These are phyloP conservation scores for Mycena latifolia DNA, from an alignment of 768 basidiomycete species.

Conservation along the genomic window DNA sequence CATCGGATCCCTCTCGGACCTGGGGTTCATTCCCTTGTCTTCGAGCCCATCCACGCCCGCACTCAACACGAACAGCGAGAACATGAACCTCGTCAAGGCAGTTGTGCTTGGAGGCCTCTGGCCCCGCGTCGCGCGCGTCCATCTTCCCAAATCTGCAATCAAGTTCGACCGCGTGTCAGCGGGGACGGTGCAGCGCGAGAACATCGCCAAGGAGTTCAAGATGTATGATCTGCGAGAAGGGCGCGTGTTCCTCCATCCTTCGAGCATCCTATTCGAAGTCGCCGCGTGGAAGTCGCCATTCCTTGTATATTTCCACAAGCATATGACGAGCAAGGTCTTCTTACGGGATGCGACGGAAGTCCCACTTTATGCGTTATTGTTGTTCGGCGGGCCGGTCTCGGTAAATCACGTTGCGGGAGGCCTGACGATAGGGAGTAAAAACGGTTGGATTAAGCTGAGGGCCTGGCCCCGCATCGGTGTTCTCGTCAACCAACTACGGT, in stretches of 20 bases:
- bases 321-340: conserved; percentile 86
- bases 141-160: conserved; percentile 77
- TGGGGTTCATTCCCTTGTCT: conserved; percentile 73
- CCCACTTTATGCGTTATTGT: conserved; percentile 87
- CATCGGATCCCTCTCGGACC: conserved; percentile 71
- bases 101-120: conserved; percentile 90
- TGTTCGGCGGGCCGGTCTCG: conserved; percentile 85
- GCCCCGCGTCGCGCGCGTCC: conserved; percentile 84
- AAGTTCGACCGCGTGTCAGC: conserved; percentile 90
- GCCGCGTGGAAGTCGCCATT: conserved; percentile 83
- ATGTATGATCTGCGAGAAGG: conserved; percentile 77
- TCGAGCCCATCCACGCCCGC: conserved; percentile 58
- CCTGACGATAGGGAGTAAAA: conserved; percentile 68
- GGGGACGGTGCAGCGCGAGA: conserved; percentile 88
- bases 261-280: conserved; percentile 81
- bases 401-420: conserved; percentile 89
- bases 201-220: conserved; percentile 86
- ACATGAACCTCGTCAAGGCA: conserved; percentile 84
- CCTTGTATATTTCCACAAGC: conserved; percentile 86
- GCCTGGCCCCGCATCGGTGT: conserved; percentile 94
- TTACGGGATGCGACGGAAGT: conserved; percentile 92
- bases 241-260: conserved; percentile 87
- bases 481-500: conserved; percentile 89
- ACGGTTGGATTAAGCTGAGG: conserved; percentile 69
- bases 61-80: conserved; percentile 74